Evolutionary conservation across 1,139 yeast genomes (phyloP).

Genomic region (Geotrichum restrictum): DNA sequence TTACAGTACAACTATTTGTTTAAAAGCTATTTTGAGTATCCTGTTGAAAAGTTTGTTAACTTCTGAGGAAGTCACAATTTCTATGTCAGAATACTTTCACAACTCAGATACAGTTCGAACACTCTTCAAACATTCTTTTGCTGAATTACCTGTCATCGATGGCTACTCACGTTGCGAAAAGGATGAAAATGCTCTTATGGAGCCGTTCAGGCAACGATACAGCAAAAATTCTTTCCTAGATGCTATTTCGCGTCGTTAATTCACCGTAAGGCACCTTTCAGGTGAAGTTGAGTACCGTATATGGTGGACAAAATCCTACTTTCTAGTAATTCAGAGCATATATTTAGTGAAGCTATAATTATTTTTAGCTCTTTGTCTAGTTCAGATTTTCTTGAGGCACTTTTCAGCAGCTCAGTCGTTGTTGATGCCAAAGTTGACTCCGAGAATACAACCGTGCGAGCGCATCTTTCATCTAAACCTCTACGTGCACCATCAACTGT

Average conservation of each 20-base stretch:
- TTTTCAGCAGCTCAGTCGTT: slow-evolving; percentile 40
- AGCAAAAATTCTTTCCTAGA: slow-evolving; percentile 35
- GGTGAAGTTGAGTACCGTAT: slow-evolving; percentile 45
- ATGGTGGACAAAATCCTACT: slow-evolving; percentile 35
- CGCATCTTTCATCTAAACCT: slow-evolving; percentile 42
- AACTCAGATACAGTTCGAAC: slow-evolving; percentile 41
- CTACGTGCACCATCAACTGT: slow-evolving; percentile 40
- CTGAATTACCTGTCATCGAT: slow-evolving; percentile 40
- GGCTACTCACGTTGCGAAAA: slow-evolving; percentile 41
- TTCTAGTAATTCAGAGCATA: slow-evolving; percentile 38
- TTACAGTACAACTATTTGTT: slow-evolving; percentile 40
- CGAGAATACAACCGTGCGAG: slow-evolving; percentile 38
- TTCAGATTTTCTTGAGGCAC: slow-evolving; percentile 38
- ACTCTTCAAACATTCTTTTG: slow-evolving; percentile 38
- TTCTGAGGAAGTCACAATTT: slow-evolving; percentile 41
- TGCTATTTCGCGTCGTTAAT: slow-evolving; percentile 33
- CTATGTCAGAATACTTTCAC: slow-evolving; percentile 41
- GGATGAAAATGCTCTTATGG: slow-evolving; percentile 36
- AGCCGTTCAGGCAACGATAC: slow-evolving; percentile 36
- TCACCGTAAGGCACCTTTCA: slow-evolving; percentile 41
- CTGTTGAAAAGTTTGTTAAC: slow-evolving; percentile 40
- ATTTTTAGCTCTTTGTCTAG: slow-evolving; percentile 41
- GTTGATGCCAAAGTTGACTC: slow-evolving; percentile 38
- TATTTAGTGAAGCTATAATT: slow-evolving; percentile 42
- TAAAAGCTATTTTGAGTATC: slow-evolving; percentile 39